Conservation (phyloP, 1,284 basidiomycete species). For the Ganoderma resinaceum region DNA sequence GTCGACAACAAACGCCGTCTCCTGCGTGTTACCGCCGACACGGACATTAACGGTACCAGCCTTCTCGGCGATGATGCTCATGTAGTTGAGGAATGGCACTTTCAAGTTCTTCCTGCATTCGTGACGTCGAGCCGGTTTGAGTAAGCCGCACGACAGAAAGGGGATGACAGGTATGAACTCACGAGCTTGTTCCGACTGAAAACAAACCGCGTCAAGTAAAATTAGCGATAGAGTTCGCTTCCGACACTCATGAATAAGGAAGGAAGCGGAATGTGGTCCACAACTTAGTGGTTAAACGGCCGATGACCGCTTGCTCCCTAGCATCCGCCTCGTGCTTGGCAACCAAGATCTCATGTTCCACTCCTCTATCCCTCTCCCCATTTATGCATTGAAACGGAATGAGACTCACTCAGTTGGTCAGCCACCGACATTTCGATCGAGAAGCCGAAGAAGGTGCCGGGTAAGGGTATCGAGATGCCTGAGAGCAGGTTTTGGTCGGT, state of each 20-base stretch:
- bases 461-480: constrained; percentile 62
- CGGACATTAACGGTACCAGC: constrained; percentile 63
- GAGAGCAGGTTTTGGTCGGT: constrained; percentile 45
- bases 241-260: neutral
- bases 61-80: constrained; percentile 66
- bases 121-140: neutral
- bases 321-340: neutral
- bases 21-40: constrained; percentile 79
- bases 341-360: neutral
- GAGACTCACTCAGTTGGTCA: constrained; percentile 51
- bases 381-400: neutral
- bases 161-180: constrained; percentile 30
- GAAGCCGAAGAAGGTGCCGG: constrained; percentile 73
- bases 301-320: neutral
- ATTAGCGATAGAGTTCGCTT: constrained; percentile 1
- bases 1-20: constrained; percentile 57
- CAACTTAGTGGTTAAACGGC: neutral
- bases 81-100: constrained; percentile 76
- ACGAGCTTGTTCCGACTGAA: constrained; percentile 30
- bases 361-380: neutral
- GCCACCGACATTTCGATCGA: constrained; percentile 78
- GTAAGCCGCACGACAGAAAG: neutral
- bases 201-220: neutral
- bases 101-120: constrained; percentile 51
- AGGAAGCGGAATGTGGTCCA: neutral